phyloP scores from a whole-genome alignment of 1,284 basidiomycete genomes.

The Hortiboletus rubellus region DNA sequence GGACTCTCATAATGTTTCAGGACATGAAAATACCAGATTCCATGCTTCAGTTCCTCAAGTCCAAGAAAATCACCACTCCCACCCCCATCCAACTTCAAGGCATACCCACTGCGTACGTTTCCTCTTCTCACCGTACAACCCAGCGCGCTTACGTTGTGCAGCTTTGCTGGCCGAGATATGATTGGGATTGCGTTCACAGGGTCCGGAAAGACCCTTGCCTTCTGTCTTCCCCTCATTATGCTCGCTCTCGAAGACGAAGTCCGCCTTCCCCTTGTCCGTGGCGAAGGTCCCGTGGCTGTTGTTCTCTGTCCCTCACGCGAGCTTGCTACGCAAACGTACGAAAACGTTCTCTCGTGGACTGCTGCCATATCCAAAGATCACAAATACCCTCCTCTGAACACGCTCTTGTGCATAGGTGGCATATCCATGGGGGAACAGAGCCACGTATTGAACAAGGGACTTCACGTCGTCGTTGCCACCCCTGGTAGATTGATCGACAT shows the following conservation, averaged over 20 bases:
- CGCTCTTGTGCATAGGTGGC: slow-evolving; percentile 93
- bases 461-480: slow-evolving; percentile 97
- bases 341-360: slow-evolving; percentile 89
- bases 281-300: slow-evolving; percentile 95
- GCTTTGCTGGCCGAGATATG: slow-evolving; percentile 88
- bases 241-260: slow-evolving; percentile 90
- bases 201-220: slow-evolving; percentile 89
- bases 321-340: slow-evolving; percentile 93
- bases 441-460: slow-evolving; percentile 84
- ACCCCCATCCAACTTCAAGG: slow-evolving; percentile 99
- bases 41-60: slow-evolving; percentile 80
- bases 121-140: not conserved
- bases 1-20: slow-evolving; percentile 40
- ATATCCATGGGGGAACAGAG: slow-evolving; percentile 97
- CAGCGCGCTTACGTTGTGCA: slow-evolving; percentile 32
- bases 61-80: slow-evolving; percentile 83
- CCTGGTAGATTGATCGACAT: slow-evolving; percentile 97
- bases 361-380: slow-evolving; percentile 76
- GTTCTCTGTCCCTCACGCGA: slow-evolving; percentile 95
- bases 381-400: slow-evolving; percentile 83
- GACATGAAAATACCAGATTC: slow-evolving; percentile 97
- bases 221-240: slow-evolving; percentile 95
- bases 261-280: slow-evolving; percentile 85
- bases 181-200: slow-evolving; percentile 97
- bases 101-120: slow-evolving; percentile 84